phyloP scores from a whole-genome alignment of 257 asterid genomes.

The Cordia subcordata region DNA sequence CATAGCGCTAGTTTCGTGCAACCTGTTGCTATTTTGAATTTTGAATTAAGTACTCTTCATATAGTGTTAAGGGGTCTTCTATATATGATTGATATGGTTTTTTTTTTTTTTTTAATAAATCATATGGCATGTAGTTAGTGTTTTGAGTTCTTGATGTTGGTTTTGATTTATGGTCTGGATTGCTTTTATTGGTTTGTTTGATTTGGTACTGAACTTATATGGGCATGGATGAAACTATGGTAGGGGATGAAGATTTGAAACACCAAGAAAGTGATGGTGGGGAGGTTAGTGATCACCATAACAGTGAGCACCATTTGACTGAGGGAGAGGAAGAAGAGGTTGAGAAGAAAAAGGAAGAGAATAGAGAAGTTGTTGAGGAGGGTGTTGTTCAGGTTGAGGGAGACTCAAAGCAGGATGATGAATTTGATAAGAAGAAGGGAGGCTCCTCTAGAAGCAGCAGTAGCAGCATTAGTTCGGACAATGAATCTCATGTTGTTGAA shows the following conservation, averaged over 20 bases:
- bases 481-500: constrained; percentile 1
- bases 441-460: constrained; percentile 18
- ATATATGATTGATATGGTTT: background rate
- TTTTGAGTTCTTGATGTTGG: constrained; percentile 1
- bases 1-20: background rate
- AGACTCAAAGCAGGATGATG: constrained; percentile 21
- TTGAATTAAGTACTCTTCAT: background rate
- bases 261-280: constrained; percentile 27
- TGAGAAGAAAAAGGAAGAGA: constrained; percentile 19
- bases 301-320: constrained; percentile 21
- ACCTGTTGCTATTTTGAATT: no score
- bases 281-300: constrained; percentile 7
- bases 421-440: constrained; percentile 23
- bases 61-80: background rate
- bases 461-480: constrained; percentile 11
- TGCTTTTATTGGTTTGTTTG: constrained; percentile 8
- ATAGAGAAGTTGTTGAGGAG: background rate
- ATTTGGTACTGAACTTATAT: constrained; percentile 19
- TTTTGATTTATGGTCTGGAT: constrained; percentile 6
- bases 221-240: constrained; percentile 28
- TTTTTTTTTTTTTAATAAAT: no score
- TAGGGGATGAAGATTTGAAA: constrained; percentile 48
- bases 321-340: constrained; percentile 30
- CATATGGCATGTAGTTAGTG: background rate
- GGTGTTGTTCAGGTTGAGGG: constrained; percentile 17